These are phyloP conservation scores for Yamadazyma blattariae DNA, from an alignment of 1,139 yeast species.

Conservation along the genomic window DNA sequence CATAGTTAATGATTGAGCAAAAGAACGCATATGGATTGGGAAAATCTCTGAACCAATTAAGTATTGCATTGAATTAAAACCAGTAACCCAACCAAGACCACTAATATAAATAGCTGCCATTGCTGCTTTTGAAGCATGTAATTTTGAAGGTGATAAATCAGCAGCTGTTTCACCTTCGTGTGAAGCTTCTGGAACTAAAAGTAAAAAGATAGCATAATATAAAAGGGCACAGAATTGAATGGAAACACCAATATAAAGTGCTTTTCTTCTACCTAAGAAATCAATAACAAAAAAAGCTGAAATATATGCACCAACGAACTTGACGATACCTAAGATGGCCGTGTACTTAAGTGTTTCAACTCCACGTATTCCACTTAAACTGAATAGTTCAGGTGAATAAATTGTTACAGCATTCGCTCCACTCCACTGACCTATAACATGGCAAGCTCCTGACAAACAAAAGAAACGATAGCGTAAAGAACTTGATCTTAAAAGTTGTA, in stretches of 20 bases:
- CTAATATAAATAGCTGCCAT: conserved; percentile 51
- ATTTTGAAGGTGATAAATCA: conserved; percentile 26
- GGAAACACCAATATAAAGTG: conserved; percentile 38
- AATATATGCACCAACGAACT: conserved; percentile 41
- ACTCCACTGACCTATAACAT: conserved; percentile 58
- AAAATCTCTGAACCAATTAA: conserved; percentile 58
- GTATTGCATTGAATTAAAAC: conserved; percentile 60
- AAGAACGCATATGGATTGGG: conserved; percentile 52
- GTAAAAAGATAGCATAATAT: conserved; percentile 46
- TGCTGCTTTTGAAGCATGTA: conserved; percentile 47
- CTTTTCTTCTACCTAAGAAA: conserved; percentile 42
- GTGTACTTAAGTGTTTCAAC: conserved; percentile 42
- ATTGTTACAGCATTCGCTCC: conserved; percentile 65
- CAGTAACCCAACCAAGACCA: conserved; percentile 63
- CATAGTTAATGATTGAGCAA: conserved; percentile 57
- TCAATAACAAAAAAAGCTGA: conserved; percentile 49
- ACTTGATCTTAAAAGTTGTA: conserved; percentile 29
- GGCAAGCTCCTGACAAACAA: conserved; percentile 39
- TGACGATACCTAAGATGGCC: conserved; percentile 48
- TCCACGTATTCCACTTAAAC: conserved; percentile 44
- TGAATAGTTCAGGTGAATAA: conserved; percentile 55
- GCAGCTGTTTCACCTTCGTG: conserved; percentile 20
- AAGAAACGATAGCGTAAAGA: conserved; percentile 47
- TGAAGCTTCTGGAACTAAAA: conserved; percentile 46
- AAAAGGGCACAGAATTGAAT: conserved; percentile 28